Base-by-base conservation (phyloP, 176 grass and related monocot species). In the Puccinellia tenuiflora region DNA sequence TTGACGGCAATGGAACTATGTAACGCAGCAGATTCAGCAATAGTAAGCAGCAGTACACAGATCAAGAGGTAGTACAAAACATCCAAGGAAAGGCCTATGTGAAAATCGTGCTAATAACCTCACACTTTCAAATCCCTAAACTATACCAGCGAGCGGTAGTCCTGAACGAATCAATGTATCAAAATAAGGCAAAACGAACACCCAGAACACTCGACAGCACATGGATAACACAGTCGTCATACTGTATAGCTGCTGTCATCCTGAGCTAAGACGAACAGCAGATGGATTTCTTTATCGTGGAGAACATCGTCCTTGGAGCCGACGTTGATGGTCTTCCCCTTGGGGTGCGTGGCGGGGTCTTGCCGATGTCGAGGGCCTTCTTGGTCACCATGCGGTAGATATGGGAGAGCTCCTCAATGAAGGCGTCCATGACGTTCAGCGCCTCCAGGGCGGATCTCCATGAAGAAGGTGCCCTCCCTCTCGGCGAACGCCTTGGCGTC, bases 381-480 rank as follows among this genome's bases (percentile, higher is more conserved):
- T 76, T 93, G 39, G 82, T 93, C 4, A 90, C 85, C 1, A 93
- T 88, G 4, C 6, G 88, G 52, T 93, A 85, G 64, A 93, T 90
- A 68, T 88, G 79, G n/a, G 88, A 59, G 79, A 93, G 91, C 53
- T 90, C 91, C 30, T 90, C 88, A 0, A 85, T 93, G 85, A 93
- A 93, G 53, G 91, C 79, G 17, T 68, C 50, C 79, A 90, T 86
- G 18, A 90, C 91, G 1, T 93, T 93, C 79, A 79, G 77, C 0
- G 91, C 77, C 82, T 93, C 88, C 15, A 93, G 75, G 42, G 88
- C 91, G 0, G 91, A 93, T 90, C 79, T 93, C 91, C 91, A 93
- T 88, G 62, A 93, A 93, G 88, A 81, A 88, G 20, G 88, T 28
- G 11, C 37, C 80, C 59, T 93, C 88, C 42, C 16, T 88, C 85